Base-by-base conservation (phyloP, 345 rosid species). In the Populus pruinosa region DNA sequence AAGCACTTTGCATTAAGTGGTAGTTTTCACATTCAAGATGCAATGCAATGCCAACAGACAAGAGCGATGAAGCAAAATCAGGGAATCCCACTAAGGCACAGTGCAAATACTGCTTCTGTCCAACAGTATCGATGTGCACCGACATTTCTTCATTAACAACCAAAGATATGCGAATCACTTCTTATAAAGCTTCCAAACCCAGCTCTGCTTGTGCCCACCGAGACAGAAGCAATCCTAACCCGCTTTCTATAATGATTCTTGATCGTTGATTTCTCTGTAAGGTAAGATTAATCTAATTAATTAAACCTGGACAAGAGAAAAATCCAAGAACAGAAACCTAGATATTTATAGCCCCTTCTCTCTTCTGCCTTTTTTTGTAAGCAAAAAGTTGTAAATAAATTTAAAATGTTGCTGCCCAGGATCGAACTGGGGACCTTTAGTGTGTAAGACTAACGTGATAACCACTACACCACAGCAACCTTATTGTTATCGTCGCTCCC, bases 401-500 rank as follows among this genome's bases (percentile, higher is more conserved):
- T 20, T n/a, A 23, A 41, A 29, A 33, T 88, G 90, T 63, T 88
- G 79, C 87, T 88, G 88, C 88, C 86, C 86, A 87, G 85, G 84
- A 86, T 87, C 87, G 80, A 85, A 83, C 87, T 82, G 83, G 87
- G 44, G 89, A 80, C 87, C 84, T 83, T 88, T 78, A 78, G 86
- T 77, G 89, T 85, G 91, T 86, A 88, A 85, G 80, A 80, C 88
- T 79, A 80, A 86, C 85, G 84, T 86, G 86, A 88, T 86, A 82
- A 83, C 87, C 88, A 80, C 91, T 86, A 86, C 86, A 86, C 88
- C 88, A 83, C 86, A 87, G 85, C 86, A 83, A 80, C 85, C 25
- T 4, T n/a, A n/a, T n/a, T n/a, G n/a, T n/a, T n/a, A n/a, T n/a
- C n/a, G n/a, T n/a, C n/a, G n/a, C n/a, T n/a, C n/a, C 5, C 36